Conservation (phyloP, 1,284 basidiomycete species). For the Tausonia pullulans region DNA sequence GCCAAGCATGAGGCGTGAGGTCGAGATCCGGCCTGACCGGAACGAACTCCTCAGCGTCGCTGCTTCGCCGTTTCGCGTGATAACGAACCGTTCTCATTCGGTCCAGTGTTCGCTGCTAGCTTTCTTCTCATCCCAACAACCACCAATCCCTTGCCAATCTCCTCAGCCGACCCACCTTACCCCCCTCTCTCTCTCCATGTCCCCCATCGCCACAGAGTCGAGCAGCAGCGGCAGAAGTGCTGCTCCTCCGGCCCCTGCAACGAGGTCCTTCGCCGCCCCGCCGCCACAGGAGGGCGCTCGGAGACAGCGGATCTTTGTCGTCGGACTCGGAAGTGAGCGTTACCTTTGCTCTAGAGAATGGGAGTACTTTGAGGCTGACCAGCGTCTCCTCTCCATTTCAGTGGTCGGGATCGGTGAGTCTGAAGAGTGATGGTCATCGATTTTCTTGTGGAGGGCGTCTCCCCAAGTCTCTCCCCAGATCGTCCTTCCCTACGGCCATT, state of each 20-base stretch:
- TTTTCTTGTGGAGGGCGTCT: too few relatives aligned
- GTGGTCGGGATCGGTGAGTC: conserved; percentile 54
- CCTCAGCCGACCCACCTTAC: neutral
- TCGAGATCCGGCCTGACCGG: too few relatives aligned
- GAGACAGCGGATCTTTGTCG: conserved; percentile 38
- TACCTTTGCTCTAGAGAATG: neutral
- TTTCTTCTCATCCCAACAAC: neutral
- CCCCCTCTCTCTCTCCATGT: neutral
- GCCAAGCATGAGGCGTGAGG: too few relatives aligned
- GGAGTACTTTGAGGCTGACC: neutral
- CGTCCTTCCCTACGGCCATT: neutral
- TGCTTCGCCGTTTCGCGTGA: too few relatives aligned
- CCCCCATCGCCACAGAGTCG: neutral
- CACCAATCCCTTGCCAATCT: neutral
- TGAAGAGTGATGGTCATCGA: too few relatives aligned
- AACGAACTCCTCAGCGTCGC: too few relatives aligned
- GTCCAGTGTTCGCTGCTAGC: too few relatives aligned
- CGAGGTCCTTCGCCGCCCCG: too few relatives aligned
- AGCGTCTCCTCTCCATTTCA: neutral
- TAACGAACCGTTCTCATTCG: too few relatives aligned
- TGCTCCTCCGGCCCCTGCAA: too few relatives aligned
- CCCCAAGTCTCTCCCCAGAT: too few relatives aligned
- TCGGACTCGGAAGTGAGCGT: conserved; percentile 44
- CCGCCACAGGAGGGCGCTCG: neutral
- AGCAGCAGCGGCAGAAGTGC: too few relatives aligned